A percentile compares a stretch with the other conserved stretches of the same genome.
Evolutionary conservation across 495 filamentous ascomycete genomes (phyloP).

Genomic region (Aspergillus hancockii): DNA sequence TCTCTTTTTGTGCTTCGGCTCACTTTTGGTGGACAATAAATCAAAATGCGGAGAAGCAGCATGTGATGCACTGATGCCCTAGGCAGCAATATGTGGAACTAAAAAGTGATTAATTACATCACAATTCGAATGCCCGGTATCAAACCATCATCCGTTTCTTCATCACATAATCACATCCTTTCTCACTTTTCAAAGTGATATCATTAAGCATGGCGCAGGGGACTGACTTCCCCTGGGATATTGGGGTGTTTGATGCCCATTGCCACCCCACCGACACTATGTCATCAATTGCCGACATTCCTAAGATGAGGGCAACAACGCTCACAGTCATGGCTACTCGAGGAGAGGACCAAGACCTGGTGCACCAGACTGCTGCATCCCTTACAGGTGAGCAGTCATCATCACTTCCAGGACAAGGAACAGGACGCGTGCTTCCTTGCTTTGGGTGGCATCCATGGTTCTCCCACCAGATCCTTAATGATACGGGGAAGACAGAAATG

Average conservation of each 20-base stretch:
- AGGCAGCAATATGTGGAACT: slow-evolving; percentile 11
- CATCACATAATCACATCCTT: neutral
- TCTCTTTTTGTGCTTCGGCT: neutral
- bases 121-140: neutral
- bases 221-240: slow-evolving; percentile 72
- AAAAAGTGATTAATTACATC: slow-evolving; percentile 15
- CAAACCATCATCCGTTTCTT: neutral
- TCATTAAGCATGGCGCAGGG: slow-evolving; percentile 22
- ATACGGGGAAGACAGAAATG: slow-evolving; percentile 37
- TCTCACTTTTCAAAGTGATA: slow-evolving; percentile 1
- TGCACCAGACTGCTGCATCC: slow-evolving; percentile 62
- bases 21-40: slow-evolving; percentile 2
- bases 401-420: slow-evolving; percentile 24
- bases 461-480: slow-evolving; percentile 80
- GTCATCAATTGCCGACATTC: slow-evolving; percentile 64
- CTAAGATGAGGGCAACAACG: slow-evolving; percentile 71
- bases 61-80: slow-evolving; percentile 30
- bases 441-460: slow-evolving; percentile 99
- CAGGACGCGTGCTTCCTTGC: slow-evolving; percentile 62
- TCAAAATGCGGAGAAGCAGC: slow-evolving; percentile 29
- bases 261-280: slow-evolving; percentile 99
- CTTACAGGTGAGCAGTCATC: slow-evolving; percentile 34
- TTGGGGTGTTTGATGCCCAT: slow-evolving; percentile 88
- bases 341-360: slow-evolving; percentile 82
- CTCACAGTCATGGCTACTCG: slow-evolving; percentile 91